These are phyloP conservation scores for Dendrobium nobile DNA, from an alignment of 106 monocot genomes.

Conservation along the genomic window DNA sequence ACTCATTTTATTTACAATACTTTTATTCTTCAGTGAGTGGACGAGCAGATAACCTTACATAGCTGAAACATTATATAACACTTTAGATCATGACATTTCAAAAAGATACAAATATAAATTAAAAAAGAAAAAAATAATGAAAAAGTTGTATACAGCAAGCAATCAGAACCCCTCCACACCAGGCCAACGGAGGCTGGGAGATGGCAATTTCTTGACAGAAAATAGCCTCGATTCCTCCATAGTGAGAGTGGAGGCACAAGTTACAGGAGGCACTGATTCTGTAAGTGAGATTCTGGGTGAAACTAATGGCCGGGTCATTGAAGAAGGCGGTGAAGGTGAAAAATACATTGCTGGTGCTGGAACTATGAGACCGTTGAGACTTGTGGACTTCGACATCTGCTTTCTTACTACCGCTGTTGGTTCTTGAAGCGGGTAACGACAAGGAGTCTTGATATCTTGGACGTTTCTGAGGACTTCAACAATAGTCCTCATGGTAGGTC, in stretches of 20 bases:
- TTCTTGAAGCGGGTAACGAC: slow-evolving; percentile 37
- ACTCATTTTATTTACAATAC: too few relatives aligned
- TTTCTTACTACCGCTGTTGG: slow-evolving; percentile 30
- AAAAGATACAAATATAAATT: too few relatives aligned
- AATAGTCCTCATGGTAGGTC: slow-evolving; percentile 48
- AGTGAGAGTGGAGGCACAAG: slow-evolving; percentile 52
- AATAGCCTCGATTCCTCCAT: slow-evolving; percentile 28
- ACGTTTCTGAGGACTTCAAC: slow-evolving; percentile 38
- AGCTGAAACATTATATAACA: too few relatives aligned
- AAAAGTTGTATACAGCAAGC: too few relatives aligned
- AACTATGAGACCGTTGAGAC: slow-evolving; percentile 26
- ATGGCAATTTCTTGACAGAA: slow-evolving; percentile 21
- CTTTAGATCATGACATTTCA: too few relatives aligned
- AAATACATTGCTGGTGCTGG: slow-evolving; percentile 13
- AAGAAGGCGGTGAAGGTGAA: slow-evolving; percentile 26
- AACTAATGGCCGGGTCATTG: slow-evolving; percentile 17
- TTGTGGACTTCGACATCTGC: slow-evolving; percentile 42
- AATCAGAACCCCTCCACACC: slow-evolving; percentile 52
- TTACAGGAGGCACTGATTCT: slow-evolving; percentile 24
- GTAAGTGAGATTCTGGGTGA: slow-evolving; percentile 46
- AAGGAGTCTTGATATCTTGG: slow-evolving; percentile 40
- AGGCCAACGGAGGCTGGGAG: slow-evolving; percentile 22
- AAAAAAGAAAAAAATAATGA: too few relatives aligned
- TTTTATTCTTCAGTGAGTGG: too few relatives aligned
- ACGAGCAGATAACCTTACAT: too few relatives aligned